A percentile compares a stretch with the other conserved stretches of the same genome.
These are phyloP conservation scores for Chrysoporthe cubensis DNA, from an alignment of 2,329 filamentous ascomycete genomes.

Conservation along the genomic window DNA sequence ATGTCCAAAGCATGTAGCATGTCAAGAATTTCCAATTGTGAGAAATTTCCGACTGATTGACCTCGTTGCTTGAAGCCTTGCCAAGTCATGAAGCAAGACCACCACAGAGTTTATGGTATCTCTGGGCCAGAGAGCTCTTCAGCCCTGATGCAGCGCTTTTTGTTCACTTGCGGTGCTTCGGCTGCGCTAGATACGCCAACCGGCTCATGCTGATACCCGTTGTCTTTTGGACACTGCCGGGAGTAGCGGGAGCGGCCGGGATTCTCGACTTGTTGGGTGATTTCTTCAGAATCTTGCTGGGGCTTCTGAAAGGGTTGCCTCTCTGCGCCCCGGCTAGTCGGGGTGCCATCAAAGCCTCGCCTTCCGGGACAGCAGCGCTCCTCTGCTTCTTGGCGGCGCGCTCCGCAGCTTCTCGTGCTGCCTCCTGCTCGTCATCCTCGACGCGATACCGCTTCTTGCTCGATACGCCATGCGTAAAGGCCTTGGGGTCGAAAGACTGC, in stretches of 20 bases:
- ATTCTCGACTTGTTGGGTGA: constrained; percentile 22
- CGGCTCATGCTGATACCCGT: constrained; percentile 22
- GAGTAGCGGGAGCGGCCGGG: constrained; percentile 19
- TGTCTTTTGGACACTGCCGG: constrained; percentile 16
- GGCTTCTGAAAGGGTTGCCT: constrained; percentile 9
- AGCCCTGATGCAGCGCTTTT: background rate
- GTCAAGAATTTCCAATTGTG: background rate
- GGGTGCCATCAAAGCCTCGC: constrained; percentile 57
- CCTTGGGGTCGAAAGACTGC: constrained; percentile 39
- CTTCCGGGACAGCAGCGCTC: constrained; percentile 52
- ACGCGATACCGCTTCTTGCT: constrained; percentile 70
- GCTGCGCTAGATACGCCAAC: constrained; percentile 24
- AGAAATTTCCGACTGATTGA: background rate
- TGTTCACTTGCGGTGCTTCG: constrained; percentile 27
- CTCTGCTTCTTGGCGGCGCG: constrained; percentile 64
- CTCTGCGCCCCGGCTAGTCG: constrained; percentile 39
- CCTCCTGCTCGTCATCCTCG: constrained; percentile 59
- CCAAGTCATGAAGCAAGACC: background rate
- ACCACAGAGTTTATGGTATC: background rate
- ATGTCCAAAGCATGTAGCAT: background rate
- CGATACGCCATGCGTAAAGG: constrained; percentile 63
- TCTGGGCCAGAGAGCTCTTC: background rate
- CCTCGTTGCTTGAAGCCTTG: background rate
- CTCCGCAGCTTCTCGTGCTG: constrained; percentile 50
- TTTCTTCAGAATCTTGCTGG: constrained; percentile 24